Base-by-base conservation (phyloP, 2,329 filamentous ascomycete species). In the Cladosporium sp. region DNA sequence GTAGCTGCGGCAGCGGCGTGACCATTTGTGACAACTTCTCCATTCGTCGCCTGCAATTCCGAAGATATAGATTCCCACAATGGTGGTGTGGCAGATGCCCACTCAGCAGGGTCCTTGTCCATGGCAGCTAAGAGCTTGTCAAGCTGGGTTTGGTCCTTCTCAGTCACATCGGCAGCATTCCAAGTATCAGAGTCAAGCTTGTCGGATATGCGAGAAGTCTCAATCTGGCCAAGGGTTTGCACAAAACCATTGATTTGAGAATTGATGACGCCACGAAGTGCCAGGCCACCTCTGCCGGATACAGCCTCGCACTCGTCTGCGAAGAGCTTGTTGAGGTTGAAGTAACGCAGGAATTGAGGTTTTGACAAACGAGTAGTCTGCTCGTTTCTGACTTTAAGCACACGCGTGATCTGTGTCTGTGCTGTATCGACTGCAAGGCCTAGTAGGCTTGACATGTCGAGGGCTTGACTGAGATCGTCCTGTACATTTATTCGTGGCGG, bases 241-340 rank as follows among this genome's bases (percentile, higher is more conserved):
- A 93, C 86, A 69, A 91, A 94, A 13, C 90, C 88, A 65, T 84
- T 88, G 70, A 95, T 93, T 62, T 95, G 90, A 28, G 80, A 81
- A 64, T 93, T 92, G 59, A 95, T 88, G 32, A 91, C 83, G 17
- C 83, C 89, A 73, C 93, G 93, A 5, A 95, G 76, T 1, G 85
- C 79, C 2, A 85, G 87, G 8, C 90, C 89, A 59, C 89, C 89
- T 57, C 89, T 83, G 0, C 90, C 90, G 20, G 89, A 93, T 19
- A 94, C 86, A 15, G 89, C 87, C 72, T 95, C 90, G 67, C 90
- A 94, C 70, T 95, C 90, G 60, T 91, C 91, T 47, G 89, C 88
- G 71, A 95, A 94, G 57, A 91, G 83, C 7, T 91, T 78, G 66
- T 93, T 94, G 34, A 95, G 79, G 1, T 84, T 90, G 65, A 93